These are phyloP conservation scores for Coniferiporia sulphurascens DNA, from an alignment of 1,284 basidiomycete species.

Conservation along the genomic window DNA sequence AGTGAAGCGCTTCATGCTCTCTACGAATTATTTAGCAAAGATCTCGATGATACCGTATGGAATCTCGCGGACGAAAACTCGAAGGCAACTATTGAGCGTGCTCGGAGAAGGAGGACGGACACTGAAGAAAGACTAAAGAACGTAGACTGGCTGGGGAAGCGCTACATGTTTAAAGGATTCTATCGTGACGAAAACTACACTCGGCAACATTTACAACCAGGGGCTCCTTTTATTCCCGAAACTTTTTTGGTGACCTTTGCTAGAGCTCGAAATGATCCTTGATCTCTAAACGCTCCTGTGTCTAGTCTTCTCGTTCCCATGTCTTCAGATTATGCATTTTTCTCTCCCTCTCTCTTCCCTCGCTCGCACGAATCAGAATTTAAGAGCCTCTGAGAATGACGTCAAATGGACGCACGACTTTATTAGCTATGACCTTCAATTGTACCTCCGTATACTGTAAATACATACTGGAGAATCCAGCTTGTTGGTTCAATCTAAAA, in stretches of 20 bases:
- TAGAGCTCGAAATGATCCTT: slow-evolving; percentile 5
- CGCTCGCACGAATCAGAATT: too few relatives aligned
- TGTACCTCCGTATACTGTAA: too few relatives aligned
- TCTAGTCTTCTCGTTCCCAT: neutral
- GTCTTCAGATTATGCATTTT: neutral
- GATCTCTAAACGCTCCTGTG: neutral
- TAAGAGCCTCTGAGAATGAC: too few relatives aligned
- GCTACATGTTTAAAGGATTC: slow-evolving; percentile 22
- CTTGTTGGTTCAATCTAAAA: too few relatives aligned
- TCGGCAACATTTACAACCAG: slow-evolving; percentile 17
- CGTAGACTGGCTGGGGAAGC: slow-evolving; percentile 21
- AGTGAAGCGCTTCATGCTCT: slow-evolving; percentile 20
- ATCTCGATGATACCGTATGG: slow-evolving; percentile 21
- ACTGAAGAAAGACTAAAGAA: slow-evolving; percentile 14
- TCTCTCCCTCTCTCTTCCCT: neutral
- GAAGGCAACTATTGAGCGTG: slow-evolving; percentile 20
- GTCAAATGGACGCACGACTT: too few relatives aligned
- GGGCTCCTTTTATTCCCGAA: slow-evolving; percentile 15
- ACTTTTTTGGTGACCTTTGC: slow-evolving; percentile 21
- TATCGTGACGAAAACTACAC: slow-evolving; percentile 17
- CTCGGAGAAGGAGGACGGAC: slow-evolving; percentile 12
- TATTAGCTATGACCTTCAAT: too few relatives aligned
- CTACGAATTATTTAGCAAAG: slow-evolving; percentile 18
- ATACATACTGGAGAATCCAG: too few relatives aligned
- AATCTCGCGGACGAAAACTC: slow-evolving; percentile 16